Conservation (phyloP, 768 basidiomycete genomes). For the Heimioporus sp. region DNA sequence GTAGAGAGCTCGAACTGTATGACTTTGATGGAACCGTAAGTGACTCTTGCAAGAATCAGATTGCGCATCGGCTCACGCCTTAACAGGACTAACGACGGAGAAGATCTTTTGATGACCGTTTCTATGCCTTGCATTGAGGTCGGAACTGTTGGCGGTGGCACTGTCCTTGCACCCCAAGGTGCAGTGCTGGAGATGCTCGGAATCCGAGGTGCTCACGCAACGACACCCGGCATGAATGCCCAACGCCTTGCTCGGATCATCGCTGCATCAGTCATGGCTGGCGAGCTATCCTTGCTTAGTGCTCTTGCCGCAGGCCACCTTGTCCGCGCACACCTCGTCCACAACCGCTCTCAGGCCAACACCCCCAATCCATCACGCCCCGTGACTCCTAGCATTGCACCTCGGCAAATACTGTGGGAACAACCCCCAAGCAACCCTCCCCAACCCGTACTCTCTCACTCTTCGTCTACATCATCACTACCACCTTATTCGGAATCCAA, state of each 20-base stretch:
- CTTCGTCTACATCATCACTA: conserved; percentile 38
- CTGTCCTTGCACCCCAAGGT: conserved; percentile 85
- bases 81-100: conserved; percentile 75
- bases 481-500: conserved; percentile 41
- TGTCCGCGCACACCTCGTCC: conserved; percentile 88
- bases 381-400: conserved; percentile 49
- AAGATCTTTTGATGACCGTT: conserved; percentile 89
- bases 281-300: conserved; percentile 87
- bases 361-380: conserved; percentile 71
- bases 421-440: conserved; percentile 13
- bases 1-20: conserved; percentile 99
- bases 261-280: conserved; percentile 93
- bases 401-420: conserved; percentile 26
- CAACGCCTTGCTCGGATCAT: conserved; percentile 88
- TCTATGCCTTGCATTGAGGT: conserved; percentile 99
- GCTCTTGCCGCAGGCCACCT: conserved; percentile 95
- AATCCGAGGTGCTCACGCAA: conserved; percentile 83
- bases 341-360: conserved; percentile 82
- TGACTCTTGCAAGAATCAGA: conserved; percentile 1
- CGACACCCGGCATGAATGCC: conserved; percentile 86
- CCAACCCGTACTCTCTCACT: conserved; percentile 28
- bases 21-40: conserved; percentile 97
- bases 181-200: conserved; percentile 94
- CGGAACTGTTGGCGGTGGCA: conserved; percentile 96
- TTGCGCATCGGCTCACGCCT: conserved; percentile 6